A percentile compares a stretch with the other conserved stretches of the same genome.
phyloP scores from a whole-genome alignment of 805 yeast species.

The Yarrowia sp. region DNA sequence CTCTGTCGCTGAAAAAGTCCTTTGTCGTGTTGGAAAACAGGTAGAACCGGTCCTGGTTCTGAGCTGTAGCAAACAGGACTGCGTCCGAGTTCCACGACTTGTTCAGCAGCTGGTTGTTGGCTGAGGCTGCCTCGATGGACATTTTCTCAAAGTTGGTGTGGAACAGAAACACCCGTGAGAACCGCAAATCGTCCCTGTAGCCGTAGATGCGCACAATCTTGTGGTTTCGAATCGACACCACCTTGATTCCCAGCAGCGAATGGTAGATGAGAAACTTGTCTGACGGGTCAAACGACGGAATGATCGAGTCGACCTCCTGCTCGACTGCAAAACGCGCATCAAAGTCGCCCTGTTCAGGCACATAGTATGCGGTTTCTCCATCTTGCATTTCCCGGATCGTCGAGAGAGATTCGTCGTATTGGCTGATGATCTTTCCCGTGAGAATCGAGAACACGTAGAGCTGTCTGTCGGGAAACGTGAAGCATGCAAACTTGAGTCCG shows the following conservation, averaged over 20 bases:
- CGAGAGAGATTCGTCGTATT: constrained; percentile 48
- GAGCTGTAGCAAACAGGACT: constrained; percentile 47
- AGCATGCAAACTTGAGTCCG: constrained; percentile 48
- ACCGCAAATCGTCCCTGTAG: constrained; percentile 47
- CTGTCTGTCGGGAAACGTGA: constrained; percentile 45
- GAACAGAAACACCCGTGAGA: constrained; percentile 46
- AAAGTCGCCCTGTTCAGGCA: constrained; percentile 46
- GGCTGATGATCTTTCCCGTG: constrained; percentile 49
- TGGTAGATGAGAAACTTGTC: constrained; percentile 48
- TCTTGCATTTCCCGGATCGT: constrained; percentile 46
- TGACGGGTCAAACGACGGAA: constrained; percentile 48
- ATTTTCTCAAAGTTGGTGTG: constrained; percentile 48
- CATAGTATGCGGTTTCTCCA: constrained; percentile 43
- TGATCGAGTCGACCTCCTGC: constrained; percentile 41
- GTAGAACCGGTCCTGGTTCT: constrained; percentile 45
- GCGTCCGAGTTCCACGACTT: constrained; percentile 47
- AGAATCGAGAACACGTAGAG: constrained; percentile 50
- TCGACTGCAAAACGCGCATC: constrained; percentile 47
- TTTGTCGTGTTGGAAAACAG: constrained; percentile 46
- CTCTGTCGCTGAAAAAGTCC: constrained; percentile 45
- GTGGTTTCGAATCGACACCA: constrained; percentile 47
- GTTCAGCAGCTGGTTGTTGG: constrained; percentile 48
- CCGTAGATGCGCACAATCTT: constrained; percentile 47
- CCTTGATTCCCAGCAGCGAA: constrained; percentile 48
- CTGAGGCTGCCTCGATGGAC: constrained; percentile 48